Evolutionary conservation across 495 filamentous ascomycete genomes (phyloP).

Genomic region (Hyaloscypha hepaticicola): DNA sequence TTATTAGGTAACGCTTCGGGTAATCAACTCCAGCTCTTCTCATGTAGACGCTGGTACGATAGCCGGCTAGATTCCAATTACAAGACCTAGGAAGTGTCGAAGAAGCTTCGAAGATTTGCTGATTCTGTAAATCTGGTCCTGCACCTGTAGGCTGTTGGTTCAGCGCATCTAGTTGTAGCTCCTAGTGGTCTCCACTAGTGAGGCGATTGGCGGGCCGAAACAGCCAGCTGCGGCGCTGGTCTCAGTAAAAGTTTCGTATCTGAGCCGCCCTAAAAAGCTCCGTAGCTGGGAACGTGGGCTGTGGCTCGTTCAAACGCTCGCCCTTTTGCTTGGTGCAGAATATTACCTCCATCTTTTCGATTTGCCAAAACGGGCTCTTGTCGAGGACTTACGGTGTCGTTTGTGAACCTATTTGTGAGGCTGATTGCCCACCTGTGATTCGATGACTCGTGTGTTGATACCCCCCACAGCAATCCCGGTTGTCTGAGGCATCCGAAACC

Average conservation of each 20-base stretch:
- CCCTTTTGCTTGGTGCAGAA: neutral
- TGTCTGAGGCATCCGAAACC: no score
- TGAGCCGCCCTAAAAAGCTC: neutral
- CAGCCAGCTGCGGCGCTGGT: neutral
- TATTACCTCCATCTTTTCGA: no score
- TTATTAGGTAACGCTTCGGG: no score
- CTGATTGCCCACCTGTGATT: neutral
- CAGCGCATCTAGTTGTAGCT: neutral
- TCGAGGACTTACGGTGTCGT: neutral
- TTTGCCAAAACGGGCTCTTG: no score
- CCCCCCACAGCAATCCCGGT: neutral
- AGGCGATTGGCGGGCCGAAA: neutral
- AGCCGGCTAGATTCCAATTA: neutral
- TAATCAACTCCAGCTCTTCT: neutral
- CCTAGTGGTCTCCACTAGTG: neutral
- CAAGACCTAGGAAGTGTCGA: neutral
- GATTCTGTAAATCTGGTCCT: neutral
- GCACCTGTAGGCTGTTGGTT: no score
- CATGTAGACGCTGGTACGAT: neutral
- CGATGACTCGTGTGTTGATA: neutral
- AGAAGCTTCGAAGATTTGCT: neutral
- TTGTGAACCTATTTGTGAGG: neutral
- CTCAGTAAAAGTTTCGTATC: neutral
- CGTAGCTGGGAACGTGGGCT: neutral
- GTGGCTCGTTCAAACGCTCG: neutral